Evolutionary conservation across 352 stramenopile species (phyloP), one percentile per base, ranked within the genome.

Genomic region (Peronospora tabacina): DNA sequence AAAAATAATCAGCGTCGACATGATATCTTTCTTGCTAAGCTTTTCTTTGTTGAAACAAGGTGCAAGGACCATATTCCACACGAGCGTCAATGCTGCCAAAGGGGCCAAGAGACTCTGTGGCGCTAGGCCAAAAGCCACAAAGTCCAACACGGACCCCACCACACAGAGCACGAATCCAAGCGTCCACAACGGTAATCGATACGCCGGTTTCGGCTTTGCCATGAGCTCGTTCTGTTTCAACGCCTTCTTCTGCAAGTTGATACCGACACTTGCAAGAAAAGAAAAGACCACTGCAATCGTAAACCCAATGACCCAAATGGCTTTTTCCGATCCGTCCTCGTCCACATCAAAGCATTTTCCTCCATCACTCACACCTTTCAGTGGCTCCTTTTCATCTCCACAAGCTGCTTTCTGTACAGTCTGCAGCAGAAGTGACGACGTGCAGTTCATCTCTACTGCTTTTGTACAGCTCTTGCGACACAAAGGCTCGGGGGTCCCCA

Each of bases 1-100:
- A 26, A 94, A 90, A 42, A 95, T 92, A 17, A 95, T 66, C 15
- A 92, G 57, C 22, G 84, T 94, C 28, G 82, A 81, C 0, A 63
- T 62, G 16, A 95, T 82, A 35, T 95, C 78, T 36, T 90, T 87
- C 11, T 62, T 71, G 8, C 68, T 82, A 10, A 95, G 68, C 40
- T 87, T 86, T 39, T 95, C 84, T 56, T 90, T 91, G 55, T 94
- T 92, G 38, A 95, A 88, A 32, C 78, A 85, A 3, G 81, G 76
- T 5, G 84, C 84, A 7, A 95, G 66, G 58, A 92, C 86, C 65
- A 95, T 90, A 59, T 97, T 97, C 79, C 85, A 96, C 13, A 95
- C 88, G 9, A 97, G 72, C 32, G 83, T 94, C n/a, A 96, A 67
- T 7, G 87, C 86, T 2, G 85, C 88, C 0, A 97, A 49, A 1